phyloP scores from a whole-genome alignment of 2,329 filamentous ascomycete species.

The Aspergillus sp. region DNA sequence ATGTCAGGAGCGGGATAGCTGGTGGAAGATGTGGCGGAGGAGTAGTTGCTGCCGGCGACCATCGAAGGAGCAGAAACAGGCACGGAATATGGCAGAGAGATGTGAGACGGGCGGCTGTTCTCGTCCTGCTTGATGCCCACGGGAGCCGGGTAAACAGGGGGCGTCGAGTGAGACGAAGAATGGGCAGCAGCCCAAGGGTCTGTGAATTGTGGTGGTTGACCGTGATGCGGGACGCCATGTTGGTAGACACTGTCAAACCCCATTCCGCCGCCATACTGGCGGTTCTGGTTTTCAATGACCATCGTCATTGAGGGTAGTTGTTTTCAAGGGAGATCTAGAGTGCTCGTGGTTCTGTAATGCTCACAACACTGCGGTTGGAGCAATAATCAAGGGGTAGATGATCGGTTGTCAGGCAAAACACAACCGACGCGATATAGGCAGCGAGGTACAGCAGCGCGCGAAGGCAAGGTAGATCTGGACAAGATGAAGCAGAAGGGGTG shows the following conservation, averaged over 20 bases:
- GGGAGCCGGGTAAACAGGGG: slow-evolving; percentile 59
- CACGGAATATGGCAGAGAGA: slow-evolving; percentile 70
- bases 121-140: slow-evolving; percentile 61
- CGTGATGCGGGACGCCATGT: slow-evolving; percentile 63
- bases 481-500: neutral
- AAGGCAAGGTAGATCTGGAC: neutral
- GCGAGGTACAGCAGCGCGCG: neutral
- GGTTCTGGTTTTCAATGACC: slow-evolving; percentile 88
- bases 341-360: neutral
- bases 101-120: slow-evolving; percentile 57
- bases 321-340: neutral
- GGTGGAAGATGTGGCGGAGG: slow-evolving; percentile 54
- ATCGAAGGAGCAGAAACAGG: slow-evolving; percentile 72
- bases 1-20: slow-evolving; percentile 63
- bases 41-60: slow-evolving; percentile 66
- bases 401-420: slow-evolving; percentile 3
- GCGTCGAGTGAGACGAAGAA: slow-evolving; percentile 60
- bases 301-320: slow-evolving; percentile 73
- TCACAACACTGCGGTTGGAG: slow-evolving; percentile 12
- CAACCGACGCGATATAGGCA: neutral
- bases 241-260: slow-evolving; percentile 77
- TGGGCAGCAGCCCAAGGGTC: slow-evolving; percentile 77
- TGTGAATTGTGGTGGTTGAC: slow-evolving; percentile 73
- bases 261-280: slow-evolving; percentile 69
- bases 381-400: slow-evolving; percentile 13